Evolutionary conservation across 805 yeast genomes (phyloP).

Genomic region (Spathaspora arborariae): DNA sequence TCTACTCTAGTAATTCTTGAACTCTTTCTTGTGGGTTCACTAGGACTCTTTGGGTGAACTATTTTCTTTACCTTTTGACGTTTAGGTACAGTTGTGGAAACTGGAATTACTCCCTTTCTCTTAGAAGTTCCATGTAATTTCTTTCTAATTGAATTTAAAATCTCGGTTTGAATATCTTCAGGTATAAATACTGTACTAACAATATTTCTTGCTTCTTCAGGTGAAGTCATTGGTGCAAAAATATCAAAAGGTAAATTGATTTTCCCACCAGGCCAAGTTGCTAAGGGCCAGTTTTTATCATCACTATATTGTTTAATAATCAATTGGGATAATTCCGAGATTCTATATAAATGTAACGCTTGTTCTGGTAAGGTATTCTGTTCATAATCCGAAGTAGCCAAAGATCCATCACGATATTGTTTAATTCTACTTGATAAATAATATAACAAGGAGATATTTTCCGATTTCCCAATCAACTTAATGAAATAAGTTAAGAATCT

Average conservation of each 20-base stretch:
- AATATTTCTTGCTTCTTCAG: slow-evolving; percentile 54
- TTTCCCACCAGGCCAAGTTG: slow-evolving; percentile 75
- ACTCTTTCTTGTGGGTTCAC: slow-evolving; percentile 42
- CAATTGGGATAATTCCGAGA: slow-evolving; percentile 73
- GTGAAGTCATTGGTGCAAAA: slow-evolving; percentile 56
- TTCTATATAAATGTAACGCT: slow-evolving; percentile 49
- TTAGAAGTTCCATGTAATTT: slow-evolving; percentile 16
- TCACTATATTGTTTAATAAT: slow-evolving; percentile 57
- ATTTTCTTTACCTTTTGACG: slow-evolving; percentile 1
- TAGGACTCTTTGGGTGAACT: not conserved
- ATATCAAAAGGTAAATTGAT: slow-evolving; percentile 66
- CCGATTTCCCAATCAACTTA: slow-evolving; percentile 55
- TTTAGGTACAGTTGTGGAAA: not conserved
- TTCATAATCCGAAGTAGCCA: slow-evolving; percentile 34
- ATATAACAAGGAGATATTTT: slow-evolving; percentile 68
- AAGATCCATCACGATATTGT: slow-evolving; percentile 62
- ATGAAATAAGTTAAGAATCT: slow-evolving; percentile 60
- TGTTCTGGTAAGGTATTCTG: slow-evolving; percentile 20
- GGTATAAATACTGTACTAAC: slow-evolving; percentile 55
- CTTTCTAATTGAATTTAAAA: slow-evolving; percentile 27
- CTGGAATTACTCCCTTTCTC: slow-evolving; percentile 13
- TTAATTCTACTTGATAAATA: slow-evolving; percentile 77
- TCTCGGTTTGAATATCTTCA: slow-evolving; percentile 37
- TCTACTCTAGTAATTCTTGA: slow-evolving; percentile 29
- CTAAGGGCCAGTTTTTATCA: slow-evolving; percentile 60